Evolutionary conservation across 768 basidiomycete genomes (phyloP).

Genomic region (Mycena kentingensis): DNA sequence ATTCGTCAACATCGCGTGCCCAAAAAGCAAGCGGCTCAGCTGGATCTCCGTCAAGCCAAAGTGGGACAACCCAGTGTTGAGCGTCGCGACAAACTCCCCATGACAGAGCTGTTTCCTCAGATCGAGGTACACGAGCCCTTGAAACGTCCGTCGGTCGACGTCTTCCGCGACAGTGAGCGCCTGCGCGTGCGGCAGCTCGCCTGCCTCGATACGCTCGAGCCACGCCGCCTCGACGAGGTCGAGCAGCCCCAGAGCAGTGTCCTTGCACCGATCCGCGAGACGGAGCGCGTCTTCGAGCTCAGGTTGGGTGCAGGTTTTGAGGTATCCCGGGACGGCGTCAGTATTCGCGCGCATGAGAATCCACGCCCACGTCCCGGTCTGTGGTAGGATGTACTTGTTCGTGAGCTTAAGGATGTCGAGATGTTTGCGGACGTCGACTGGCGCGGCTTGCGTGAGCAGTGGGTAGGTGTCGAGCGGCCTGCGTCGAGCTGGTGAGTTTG

Average conservation of each 20-base stretch:
- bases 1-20: slow-evolving; percentile 1
- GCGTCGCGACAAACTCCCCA: not conserved
- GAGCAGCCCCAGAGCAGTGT: not conserved
- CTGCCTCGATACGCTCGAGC: not conserved
- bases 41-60: not conserved
- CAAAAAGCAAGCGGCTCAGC: not conserved
- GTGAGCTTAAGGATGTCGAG: not conserved
- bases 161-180: not conserved
- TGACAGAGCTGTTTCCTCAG: slow-evolving; percentile 1
- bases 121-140: slow-evolving; percentile 1
- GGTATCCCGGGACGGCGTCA: not conserved
- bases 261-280: not conserved
- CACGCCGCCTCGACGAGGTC: not conserved
- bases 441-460: not conserved
- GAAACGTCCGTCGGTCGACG: not conserved
- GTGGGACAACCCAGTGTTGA: not conserved
- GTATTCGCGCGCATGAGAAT: not conserved
- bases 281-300: not conserved
- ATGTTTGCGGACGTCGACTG: not conserved
- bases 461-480: not conserved
- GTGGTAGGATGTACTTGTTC: not conserved
- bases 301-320: not conserved
- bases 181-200: not conserved
- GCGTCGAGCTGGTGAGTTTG: not conserved
- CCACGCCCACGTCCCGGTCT: not conserved